phyloP scores from a whole-genome alignment of 345 rosid species.

The Brassica nigra region DNA sequence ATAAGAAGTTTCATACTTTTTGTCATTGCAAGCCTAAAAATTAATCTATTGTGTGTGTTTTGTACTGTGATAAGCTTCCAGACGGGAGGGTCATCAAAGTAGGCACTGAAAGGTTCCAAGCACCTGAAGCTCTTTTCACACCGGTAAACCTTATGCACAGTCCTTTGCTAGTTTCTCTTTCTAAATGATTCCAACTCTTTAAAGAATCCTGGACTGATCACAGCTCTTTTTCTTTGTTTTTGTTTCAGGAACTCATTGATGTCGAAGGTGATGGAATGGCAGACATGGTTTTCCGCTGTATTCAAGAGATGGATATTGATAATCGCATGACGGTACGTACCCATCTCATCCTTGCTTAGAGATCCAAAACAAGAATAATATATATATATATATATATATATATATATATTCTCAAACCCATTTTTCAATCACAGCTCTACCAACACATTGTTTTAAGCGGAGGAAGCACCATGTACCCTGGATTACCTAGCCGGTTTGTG shows the following conservation, averaged over 20 bases:
- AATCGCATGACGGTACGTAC: conserved; percentile 83
- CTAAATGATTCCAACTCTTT: not conserved
- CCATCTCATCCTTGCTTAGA: not conserved
- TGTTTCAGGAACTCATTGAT: conserved; percentile 78
- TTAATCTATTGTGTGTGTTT: not conserved
- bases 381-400: not conserved
- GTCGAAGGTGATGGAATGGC: conserved; percentile 99
- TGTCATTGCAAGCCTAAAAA: not conserved
- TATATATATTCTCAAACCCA: not conserved
- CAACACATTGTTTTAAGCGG: conserved; percentile 98
- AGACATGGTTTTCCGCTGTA: conserved; percentile 98
- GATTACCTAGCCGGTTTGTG: conserved; percentile 90
- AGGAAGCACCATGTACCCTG: conserved; percentile 99
- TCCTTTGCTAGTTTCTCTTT: conserved; percentile 8
- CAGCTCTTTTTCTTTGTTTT: conserved; percentile 6
- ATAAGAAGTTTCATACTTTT: not conserved
- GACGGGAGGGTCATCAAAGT: conserved; percentile 95
- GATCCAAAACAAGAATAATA: not conserved
- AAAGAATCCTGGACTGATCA: conserved; percentile 6
- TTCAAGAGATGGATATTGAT: conserved; percentile 99
- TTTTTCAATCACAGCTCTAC: conserved; percentile 61
- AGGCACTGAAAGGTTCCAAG: conserved; percentile 98
- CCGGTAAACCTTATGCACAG: conserved; percentile 57
- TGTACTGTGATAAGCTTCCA: conserved; percentile 65
- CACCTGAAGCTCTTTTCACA: conserved; percentile 96